Percentiles rank a stretch among this genome's conserved stretches.
Conservation (phyloP, 2,329 filamentous ascomycete species). For the Alternaria arborescens region DNA sequence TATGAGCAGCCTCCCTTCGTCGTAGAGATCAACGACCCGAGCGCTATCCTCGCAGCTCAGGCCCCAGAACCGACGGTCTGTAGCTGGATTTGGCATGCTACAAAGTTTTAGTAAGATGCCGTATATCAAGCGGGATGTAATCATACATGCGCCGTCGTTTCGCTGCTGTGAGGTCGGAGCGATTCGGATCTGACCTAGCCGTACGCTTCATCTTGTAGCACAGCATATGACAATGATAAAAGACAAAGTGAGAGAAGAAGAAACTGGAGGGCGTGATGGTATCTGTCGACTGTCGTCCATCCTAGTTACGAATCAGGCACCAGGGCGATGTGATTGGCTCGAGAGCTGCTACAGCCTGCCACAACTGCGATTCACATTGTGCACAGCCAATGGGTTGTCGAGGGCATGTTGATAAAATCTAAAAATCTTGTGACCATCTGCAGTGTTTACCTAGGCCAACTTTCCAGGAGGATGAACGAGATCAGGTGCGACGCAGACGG, state of each 20-base stretch:
- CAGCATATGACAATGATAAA: neutral
- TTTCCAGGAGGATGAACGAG: neutral
- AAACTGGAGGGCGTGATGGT: neutral
- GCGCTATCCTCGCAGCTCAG: constrained; percentile 1
- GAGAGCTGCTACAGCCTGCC: neutral
- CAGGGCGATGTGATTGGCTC: neutral
- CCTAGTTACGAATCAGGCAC: neutral
- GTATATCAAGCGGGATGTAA: neutral
- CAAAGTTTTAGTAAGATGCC: neutral
- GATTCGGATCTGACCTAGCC: neutral
- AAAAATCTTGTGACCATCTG: neutral
- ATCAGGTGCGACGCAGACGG: constrained; percentile 2
- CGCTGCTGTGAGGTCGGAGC: neutral
- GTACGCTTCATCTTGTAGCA: neutral
- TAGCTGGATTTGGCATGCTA: neutral
- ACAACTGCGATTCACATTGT: neutral
- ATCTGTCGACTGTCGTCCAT: neutral
- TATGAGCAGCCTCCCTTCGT: neutral
- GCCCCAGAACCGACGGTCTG: constrained; percentile 1
- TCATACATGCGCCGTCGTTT: constrained; percentile 1
- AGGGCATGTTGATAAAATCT: neutral
- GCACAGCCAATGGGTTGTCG: neutral
- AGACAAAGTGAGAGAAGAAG: neutral
- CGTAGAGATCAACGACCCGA: neutral
- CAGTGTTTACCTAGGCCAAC: neutral